Base-by-base conservation (phyloP, 768 basidiomycete species). In the Mycena metata region DNA sequence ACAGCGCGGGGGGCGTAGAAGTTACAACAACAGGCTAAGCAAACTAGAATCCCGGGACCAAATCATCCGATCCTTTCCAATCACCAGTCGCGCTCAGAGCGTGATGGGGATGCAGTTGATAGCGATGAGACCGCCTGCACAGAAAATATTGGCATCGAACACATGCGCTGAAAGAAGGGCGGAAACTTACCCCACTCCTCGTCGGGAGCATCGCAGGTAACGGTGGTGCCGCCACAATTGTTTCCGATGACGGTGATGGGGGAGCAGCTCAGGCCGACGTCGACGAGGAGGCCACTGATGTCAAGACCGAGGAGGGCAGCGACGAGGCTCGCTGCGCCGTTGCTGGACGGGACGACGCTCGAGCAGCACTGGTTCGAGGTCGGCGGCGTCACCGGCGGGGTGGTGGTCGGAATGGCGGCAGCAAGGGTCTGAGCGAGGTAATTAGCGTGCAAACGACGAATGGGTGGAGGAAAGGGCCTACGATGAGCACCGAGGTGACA, bases 51-150 rank as follows among this genome's bases (percentile, higher is more conserved):
- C 19, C 52, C 6, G 17, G 6, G 19, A 49, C 23, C 10, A 17
- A 35, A 54, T 9, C n/a, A 17, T 19, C 52, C 17, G 19, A 9
- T 33, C 6, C 33, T 21, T 8, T 17, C 12, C 23, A n/a, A 33
- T 35, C 30, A 26, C 12, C 16, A 12, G 3, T 6, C 56, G 56
- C 23, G 12, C 19, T 59, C 57, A 59, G 42, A 30, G 24, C 19
- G 57, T 59, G 23, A 59, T 59, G 42, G 57, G 57, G 43, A 59
- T 5, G 57, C 57, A 59, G 57, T 59, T 59, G 57, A 59, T 59
- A 9, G 57, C 57, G n/a, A 59, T 59, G 57, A 59, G 57, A 9
- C 24, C 30, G 21, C 52, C 52, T 54, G 17, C 3, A 30, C 30
- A 30, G n/a, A 35, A 54, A 3, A 35, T 23, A 35, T 19, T 24